Evolutionary conservation across 805 yeast genomes (phyloP), one percentile per base, ranked within the genome.

Genomic region (Cyberlindnera galapagoensis): DNA sequence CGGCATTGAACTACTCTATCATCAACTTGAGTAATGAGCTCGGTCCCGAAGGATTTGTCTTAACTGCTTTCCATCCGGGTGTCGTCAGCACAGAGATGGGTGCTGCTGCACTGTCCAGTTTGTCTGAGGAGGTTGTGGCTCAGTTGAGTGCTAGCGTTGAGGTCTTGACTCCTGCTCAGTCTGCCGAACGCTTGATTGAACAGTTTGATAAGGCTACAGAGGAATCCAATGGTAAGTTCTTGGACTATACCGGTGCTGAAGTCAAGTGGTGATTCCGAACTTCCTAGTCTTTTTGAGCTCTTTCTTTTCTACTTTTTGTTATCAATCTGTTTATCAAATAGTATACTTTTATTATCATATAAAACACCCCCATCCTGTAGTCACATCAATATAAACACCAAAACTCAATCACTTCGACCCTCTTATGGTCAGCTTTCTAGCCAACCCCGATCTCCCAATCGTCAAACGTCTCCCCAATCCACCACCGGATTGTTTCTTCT

Each of bases 51-150:
- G 55, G 49, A 3, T 59, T 52, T 36, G 51, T 45, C 9, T 48
- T 56, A 24, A 39, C 59, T 15, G 41, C 62, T 9, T 10, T 62
- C 10, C 62, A 60, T 31, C 71, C 71, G 1, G 69, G 70, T 23
- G 21, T 51, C 9, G 67, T 65, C 10, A n/a, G 33, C n/a, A 59
- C 62, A 21, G 67, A 63, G 29, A 52, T 56, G 57, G 56, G 18
- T 11, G 9, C 17, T 3, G n/a, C 11, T 3, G 21, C 21, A n/a
- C n/a, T n/a, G n/a, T n/a, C n/a, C n/a, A n/a, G n/a, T n/a, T n/a
- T n/a, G 18, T 27, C 18, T 18, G 13, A 30, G 17, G 8, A 17
- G n/a, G 1, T 1, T 29, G 7, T 24, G 20, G 19, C 4, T 3
- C 23, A 9, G 16, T 25, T 7, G 11, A 15, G n/a, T n/a, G n/a